These are phyloP conservation scores for Rhizomucor miehei DNA, from an alignment of 371 early-diverging fungal species.

Conservation along the genomic window DNA sequence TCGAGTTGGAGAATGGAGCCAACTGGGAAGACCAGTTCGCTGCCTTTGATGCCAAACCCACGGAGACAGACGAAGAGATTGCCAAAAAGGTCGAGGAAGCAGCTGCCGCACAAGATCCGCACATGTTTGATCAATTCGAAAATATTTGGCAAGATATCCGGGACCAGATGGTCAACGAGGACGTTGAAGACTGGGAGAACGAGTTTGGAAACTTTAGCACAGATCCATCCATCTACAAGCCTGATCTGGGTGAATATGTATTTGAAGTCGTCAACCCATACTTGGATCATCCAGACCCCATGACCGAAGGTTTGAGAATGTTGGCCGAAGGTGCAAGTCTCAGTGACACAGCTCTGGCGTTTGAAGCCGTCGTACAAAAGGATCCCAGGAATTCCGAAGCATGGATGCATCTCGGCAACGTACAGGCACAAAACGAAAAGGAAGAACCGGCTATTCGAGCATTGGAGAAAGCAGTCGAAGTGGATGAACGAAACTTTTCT, in stretches of 20 bases:
- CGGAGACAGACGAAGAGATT: conserved; percentile 48
- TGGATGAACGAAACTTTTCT: conserved; percentile 61
- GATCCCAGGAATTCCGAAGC: conserved; percentile 68
- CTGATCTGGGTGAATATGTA: conserved; percentile 66
- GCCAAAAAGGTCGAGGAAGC: conserved; percentile 46
- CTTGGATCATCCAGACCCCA: conserved; percentile 49
- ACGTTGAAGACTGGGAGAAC: conserved; percentile 54
- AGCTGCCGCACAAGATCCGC: conserved; percentile 42
- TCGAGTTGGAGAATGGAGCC: conserved; percentile 37
- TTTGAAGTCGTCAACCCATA: conserved; percentile 81
- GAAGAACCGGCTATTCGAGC: conserved; percentile 84
- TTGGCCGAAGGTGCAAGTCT: conserved; percentile 57
- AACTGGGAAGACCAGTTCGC: conserved; percentile 76
- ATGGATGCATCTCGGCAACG: conserved; percentile 79
- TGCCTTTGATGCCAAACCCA: conserved; percentile 39
- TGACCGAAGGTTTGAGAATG: conserved; percentile 51
- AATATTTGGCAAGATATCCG: conserved; percentile 57
- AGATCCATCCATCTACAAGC: conserved; percentile 39
- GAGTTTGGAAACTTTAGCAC: conserved; percentile 52
- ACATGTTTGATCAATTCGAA: conserved; percentile 47
- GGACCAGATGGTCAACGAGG: conserved; percentile 49
- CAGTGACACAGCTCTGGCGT: conserved; percentile 73
- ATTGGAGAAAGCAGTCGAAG: conserved; percentile 63
- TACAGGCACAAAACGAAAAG: conserved; percentile 87
- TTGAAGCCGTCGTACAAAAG: conserved; percentile 79